Evolutionary conservation across 129 eudicot species (phyloP).

Genomic region (Arctium minus): DNA sequence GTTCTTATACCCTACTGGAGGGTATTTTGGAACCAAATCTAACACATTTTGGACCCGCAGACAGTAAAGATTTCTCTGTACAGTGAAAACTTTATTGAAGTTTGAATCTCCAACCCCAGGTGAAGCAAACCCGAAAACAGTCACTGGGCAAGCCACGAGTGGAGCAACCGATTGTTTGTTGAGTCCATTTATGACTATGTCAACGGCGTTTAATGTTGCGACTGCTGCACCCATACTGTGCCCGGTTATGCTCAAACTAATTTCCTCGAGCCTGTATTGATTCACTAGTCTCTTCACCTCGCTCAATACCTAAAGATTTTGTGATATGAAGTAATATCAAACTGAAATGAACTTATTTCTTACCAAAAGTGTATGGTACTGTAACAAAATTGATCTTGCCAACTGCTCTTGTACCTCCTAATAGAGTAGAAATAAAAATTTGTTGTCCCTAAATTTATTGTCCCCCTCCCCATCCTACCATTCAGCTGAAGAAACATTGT

Average conservation of each 20-base stretch:
- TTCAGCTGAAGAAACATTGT: too few relatives aligned
- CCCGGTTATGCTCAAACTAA: constrained; percentile 67
- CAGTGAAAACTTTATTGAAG: constrained; percentile 22
- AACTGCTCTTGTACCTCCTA: too few relatives aligned
- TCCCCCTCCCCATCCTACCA: too few relatives aligned
- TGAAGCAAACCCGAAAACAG: constrained; percentile 62
- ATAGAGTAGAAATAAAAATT: too few relatives aligned
- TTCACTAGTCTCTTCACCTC: constrained; percentile 66
- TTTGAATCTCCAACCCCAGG: constrained; percentile 63
- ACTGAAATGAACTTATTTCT: not conserved
- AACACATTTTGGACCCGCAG: constrained; percentile 41
- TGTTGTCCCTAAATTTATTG: too few relatives aligned
- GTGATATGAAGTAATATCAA: not conserved
- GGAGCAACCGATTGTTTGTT: constrained; percentile 36
- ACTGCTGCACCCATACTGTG: constrained; percentile 89
- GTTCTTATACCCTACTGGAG: constrained; percentile 44
- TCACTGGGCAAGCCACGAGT: constrained; percentile 46
- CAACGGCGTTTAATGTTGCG: constrained; percentile 58
- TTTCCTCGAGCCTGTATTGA: constrained; percentile 61
- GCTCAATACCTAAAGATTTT: constrained; percentile 37
- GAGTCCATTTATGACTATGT: constrained; percentile 53
- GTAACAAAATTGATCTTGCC: too few relatives aligned
- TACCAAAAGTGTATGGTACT: too few relatives aligned
- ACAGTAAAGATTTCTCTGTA: constrained; percentile 24
- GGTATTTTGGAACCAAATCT: constrained; percentile 58